Evolutionary conservation across 257 asterid species (phyloP).

Genomic region (Apocynum venetum): DNA sequence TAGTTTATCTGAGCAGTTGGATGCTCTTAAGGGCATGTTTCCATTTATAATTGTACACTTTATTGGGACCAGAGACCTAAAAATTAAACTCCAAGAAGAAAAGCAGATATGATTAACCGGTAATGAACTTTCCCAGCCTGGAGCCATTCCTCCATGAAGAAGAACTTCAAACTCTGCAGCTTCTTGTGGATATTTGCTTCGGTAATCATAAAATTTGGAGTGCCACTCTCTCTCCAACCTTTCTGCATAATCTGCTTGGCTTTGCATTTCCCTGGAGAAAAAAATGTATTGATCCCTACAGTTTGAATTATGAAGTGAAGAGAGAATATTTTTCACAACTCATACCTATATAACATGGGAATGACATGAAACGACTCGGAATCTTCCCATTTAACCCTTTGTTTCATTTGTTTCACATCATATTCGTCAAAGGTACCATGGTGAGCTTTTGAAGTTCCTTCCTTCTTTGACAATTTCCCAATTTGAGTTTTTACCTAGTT

Average conservation of each 20-base stretch:
- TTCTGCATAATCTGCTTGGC: conserved; percentile 36
- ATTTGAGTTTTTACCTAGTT: conserved; percentile 47
- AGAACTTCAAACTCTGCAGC: conserved; percentile 45
- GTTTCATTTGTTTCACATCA: conserved; percentile 53
- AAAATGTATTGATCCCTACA: background rate
- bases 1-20: background rate
- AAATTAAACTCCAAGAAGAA: background rate
- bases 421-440: conserved; percentile 54
- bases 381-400: conserved; percentile 44
- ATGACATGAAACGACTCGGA: conserved; percentile 46
- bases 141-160: conserved; percentile 41
- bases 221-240: conserved; percentile 41
- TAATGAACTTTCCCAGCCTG: conserved; percentile 49
- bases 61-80: background rate
- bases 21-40: background rate
- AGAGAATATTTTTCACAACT: background rate
- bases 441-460: conserved; percentile 56
- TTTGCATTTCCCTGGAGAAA: conserved; percentile 40
- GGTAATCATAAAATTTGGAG: conserved; percentile 34
- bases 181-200: conserved; percentile 40
- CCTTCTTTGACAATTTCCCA: conserved; percentile 57
- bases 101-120: conserved; percentile 31
- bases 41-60: background rate
- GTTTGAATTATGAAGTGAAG: background rate
- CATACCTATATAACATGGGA: conserved; percentile 49